Conservation (phyloP, 768 basidiomycete genomes). For the Leucocoprinus sp. region DNA sequence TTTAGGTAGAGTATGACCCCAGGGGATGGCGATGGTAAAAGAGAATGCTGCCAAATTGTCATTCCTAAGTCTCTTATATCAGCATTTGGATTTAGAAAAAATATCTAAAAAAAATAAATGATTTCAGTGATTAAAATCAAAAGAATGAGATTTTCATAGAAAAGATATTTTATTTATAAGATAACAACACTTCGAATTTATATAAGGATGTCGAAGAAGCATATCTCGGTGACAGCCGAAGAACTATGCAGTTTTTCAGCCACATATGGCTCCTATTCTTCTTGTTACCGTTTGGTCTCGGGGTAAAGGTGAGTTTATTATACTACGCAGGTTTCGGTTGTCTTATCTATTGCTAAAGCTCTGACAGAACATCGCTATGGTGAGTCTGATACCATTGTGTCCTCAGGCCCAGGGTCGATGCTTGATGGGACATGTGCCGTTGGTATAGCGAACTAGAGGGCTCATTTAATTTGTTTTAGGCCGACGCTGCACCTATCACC, state of each 20-base stretch:
- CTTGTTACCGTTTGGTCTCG: slow-evolving; percentile 29
- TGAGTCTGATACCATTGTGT: slow-evolving; percentile 16
- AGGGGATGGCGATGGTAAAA: no score
- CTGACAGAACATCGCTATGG: slow-evolving; percentile 25
- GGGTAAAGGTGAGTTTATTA: slow-evolving; percentile 29
- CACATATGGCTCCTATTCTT: slow-evolving; percentile 18
- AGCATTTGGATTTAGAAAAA: no score
- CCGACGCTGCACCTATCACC: slow-evolving; percentile 82
- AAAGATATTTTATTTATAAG: no score
- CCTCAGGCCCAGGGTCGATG: neutral
- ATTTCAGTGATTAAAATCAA: no score
- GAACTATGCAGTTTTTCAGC: slow-evolving; percentile 35
- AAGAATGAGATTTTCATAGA: no score
- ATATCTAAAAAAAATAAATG: no score
- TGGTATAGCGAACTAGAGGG: neutral
- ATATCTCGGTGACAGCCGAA: slow-evolving; percentile 34
- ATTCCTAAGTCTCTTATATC: no score
- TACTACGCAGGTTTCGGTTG: neutral
- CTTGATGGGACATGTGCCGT: neutral
- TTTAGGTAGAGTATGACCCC: no score
- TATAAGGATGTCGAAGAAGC: no score
- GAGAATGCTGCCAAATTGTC: no score
- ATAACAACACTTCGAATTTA: no score
- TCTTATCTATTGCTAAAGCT: slow-evolving; percentile 11
- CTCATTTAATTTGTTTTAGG: slow-evolving; percentile 32